phyloP scores from a whole-genome alignment of 2,329 filamentous ascomycete species.

The Aspergillus novoparasiticus region DNA sequence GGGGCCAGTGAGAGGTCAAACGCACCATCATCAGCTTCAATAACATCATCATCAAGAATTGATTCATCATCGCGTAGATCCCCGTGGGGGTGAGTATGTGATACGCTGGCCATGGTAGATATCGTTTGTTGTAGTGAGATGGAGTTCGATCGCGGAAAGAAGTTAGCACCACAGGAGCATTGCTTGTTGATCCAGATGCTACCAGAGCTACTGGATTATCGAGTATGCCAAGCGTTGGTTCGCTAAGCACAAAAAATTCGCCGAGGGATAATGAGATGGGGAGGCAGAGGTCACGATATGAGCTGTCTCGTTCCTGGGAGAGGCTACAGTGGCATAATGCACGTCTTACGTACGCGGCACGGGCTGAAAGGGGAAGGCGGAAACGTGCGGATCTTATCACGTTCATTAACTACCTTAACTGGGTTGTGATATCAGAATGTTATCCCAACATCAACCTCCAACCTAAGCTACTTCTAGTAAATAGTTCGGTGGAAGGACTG shows the following conservation, averaged over 20 bases:
- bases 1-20: not conserved
- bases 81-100: slow-evolving; percentile 52
- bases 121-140: slow-evolving; percentile 1
- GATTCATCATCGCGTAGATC: slow-evolving; percentile 65
- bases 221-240: not conserved
- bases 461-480: too few relatives aligned
- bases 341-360: slow-evolving; percentile 30
- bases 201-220: slow-evolving; percentile 8
- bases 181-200: slow-evolving; percentile 15
- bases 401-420: not conserved
- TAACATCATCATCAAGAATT: slow-evolving; percentile 69
- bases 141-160: slow-evolving; percentile 3
- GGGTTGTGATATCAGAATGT: too few relatives aligned
- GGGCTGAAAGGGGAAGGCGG: slow-evolving; percentile 27
- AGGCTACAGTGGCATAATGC: slow-evolving; percentile 44
- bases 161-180: slow-evolving; percentile 19
- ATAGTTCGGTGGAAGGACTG: too few relatives aligned
- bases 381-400: slow-evolving; percentile 9
- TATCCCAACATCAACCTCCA: too few relatives aligned
- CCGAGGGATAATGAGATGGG: not conserved
- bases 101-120: slow-evolving; percentile 38
- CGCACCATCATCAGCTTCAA: slow-evolving; percentile 77
- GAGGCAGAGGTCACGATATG: not conserved
- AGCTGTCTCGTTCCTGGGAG: slow-evolving; percentile 23
- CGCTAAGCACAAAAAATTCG: not conserved